Conservation (phyloP, 192 early-diverging fungal species). For the Coemansia sp. region DNA sequence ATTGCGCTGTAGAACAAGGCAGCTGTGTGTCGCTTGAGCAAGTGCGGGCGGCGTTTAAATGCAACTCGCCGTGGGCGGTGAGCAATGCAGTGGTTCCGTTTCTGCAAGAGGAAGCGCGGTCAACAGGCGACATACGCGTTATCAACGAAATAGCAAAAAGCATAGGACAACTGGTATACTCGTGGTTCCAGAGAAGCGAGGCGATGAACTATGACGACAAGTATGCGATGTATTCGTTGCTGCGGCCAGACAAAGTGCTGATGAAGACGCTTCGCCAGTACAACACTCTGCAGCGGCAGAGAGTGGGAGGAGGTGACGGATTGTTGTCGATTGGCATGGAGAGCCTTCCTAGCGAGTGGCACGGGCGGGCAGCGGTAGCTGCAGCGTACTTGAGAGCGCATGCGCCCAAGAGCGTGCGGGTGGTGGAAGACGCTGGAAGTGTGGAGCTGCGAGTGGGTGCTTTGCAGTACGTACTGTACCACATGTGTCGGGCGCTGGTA, state of each 20-base stretch:
- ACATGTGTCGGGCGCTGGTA: conserved; percentile 40
- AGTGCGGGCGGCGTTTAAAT: conserved; percentile 36
- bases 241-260: conserved; percentile 38
- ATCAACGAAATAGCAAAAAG: conserved; percentile 40
- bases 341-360: conserved; percentile 34
- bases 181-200: conserved; percentile 47
- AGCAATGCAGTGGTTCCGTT: conserved; percentile 31
- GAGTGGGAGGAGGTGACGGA: neutral
- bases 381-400: neutral
- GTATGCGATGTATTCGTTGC: conserved; percentile 30
- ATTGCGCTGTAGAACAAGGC: neutral
- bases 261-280: conserved; percentile 51
- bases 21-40: conserved; percentile 35
- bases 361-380: neutral
- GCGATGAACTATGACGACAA: conserved; percentile 37
- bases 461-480: conserved; percentile 42
- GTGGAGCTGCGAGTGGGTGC: conserved; percentile 24
- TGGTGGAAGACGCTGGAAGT: neutral
- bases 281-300: conserved; percentile 38
- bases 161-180: conserved; percentile 27
- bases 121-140: conserved; percentile 32
- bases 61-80: conserved; percentile 35
- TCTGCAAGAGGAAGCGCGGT: conserved; percentile 31
- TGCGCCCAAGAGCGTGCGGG: neutral
- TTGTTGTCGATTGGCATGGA: conserved; percentile 12